A percentile compares a stretch with the other conserved stretches of the same genome.
Conservation (phyloP, 257 asterid genomes). For the Handroanthus guayacan region DNA sequence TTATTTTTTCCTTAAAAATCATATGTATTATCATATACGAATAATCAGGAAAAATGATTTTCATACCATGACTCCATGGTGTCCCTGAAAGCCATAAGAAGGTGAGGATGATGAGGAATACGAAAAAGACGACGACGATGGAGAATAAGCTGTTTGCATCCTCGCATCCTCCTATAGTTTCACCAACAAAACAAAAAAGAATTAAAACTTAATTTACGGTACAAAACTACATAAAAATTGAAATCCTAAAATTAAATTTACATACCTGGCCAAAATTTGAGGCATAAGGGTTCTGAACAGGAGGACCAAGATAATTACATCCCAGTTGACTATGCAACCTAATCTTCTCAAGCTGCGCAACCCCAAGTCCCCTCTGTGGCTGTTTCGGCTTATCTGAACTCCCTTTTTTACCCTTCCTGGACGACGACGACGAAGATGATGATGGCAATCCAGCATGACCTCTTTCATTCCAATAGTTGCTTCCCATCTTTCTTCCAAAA, state of each 20-base stretch:
- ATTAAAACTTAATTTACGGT: background rate
- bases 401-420: conserved; percentile 70
- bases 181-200: conserved; percentile 19
- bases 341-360: conserved; percentile 93
- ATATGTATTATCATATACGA: background rate
- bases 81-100: conserved; percentile 55
- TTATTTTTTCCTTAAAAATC: too few relatives aligned
- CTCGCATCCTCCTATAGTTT: conserved; percentile 71
- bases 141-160: conserved; percentile 59
- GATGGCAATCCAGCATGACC: conserved; percentile 51
- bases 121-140: conserved; percentile 54
- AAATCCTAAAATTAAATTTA: background rate
- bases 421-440: conserved; percentile 53
- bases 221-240: background rate
- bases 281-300: conserved; percentile 59
- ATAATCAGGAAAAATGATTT: background rate
- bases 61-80: conserved; percentile 63
- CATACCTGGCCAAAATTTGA: conserved; percentile 56
- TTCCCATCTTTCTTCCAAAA: conserved; percentile 50
- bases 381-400: conserved; percentile 81
- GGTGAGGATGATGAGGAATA: conserved; percentile 58
- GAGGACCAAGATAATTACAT: conserved; percentile 44
- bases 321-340: conserved; percentile 84
- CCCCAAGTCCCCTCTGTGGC: conserved; percentile 94
- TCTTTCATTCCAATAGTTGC: conserved; percentile 69